Conservation (phyloP, 2,329 filamentous ascomycete genomes). For the Cyclaneusma minus region DNA sequence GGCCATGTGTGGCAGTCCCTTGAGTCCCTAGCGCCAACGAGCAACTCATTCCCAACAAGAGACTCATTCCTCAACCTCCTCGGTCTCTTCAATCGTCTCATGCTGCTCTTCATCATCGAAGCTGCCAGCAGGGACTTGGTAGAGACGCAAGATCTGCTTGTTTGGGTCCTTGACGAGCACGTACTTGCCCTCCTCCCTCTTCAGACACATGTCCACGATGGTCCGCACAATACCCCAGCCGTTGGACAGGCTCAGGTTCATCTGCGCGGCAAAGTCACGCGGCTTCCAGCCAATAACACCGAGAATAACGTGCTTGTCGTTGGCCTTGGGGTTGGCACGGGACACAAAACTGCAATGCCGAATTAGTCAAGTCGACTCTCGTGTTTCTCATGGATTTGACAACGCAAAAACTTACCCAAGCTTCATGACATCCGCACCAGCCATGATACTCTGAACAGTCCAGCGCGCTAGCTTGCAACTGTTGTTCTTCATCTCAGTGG, state of each 20-base stretch:
- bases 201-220: constrained; percentile 85
- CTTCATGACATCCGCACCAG: constrained; percentile 97
- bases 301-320: constrained; percentile 87
- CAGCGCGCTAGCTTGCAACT: constrained; percentile 95
- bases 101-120: constrained; percentile 77
- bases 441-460: constrained; percentile 93
- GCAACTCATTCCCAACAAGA: no score
- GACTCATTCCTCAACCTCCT: constrained; percentile 11
- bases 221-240: constrained; percentile 98
- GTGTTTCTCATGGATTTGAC: neutral
- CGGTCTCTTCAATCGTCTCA: constrained; percentile 15
- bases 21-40: no score
- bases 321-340: constrained; percentile 78
- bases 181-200: constrained; percentile 66
- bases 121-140: constrained; percentile 74
- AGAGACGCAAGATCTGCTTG: constrained; percentile 85
- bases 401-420: constrained; percentile 55
- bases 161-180: constrained; percentile 84
- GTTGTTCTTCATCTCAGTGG: constrained; percentile 99
- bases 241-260: constrained; percentile 94
- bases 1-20: no score
- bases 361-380: constrained; percentile 9
- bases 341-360: constrained; percentile 64
- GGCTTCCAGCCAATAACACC: constrained; percentile 97
- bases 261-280: constrained; percentile 88